Evolutionary conservation across 1,139 yeast species (phyloP).

Genomic region (Nadsonia starkeyi-henricii): DNA sequence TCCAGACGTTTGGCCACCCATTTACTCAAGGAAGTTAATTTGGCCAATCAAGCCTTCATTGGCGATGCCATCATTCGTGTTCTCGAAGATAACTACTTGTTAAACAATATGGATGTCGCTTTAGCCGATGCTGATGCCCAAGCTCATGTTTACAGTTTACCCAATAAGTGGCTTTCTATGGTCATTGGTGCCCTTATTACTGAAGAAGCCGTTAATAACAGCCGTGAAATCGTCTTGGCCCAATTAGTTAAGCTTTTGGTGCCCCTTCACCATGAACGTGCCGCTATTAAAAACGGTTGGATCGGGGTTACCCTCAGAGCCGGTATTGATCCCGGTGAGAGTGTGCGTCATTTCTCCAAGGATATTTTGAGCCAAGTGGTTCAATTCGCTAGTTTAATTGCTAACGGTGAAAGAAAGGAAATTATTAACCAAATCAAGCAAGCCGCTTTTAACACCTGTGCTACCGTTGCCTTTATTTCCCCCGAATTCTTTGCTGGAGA

Average conservation of each 20-base stretch:
- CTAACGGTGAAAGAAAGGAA: neutral
- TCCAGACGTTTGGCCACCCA: slow-evolving; percentile 11
- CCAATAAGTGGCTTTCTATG: neutral
- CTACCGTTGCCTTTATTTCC: slow-evolving; percentile 56
- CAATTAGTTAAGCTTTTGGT: slow-evolving; percentile 37
- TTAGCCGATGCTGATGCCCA: slow-evolving; percentile 18
- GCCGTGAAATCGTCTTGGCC: slow-evolving; percentile 20
- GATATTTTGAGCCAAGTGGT: slow-evolving; percentile 26
- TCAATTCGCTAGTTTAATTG: slow-evolving; percentile 8
- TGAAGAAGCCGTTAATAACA: neutral
- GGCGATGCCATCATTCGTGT: slow-evolving; percentile 29
- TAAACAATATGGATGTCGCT: slow-evolving; percentile 10
- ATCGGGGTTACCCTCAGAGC: slow-evolving; percentile 57
- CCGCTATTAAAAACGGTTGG: slow-evolving; percentile 50
- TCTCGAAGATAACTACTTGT: slow-evolving; percentile 10
- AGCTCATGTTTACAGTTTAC: neutral
- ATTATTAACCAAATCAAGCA: slow-evolving; percentile 11
- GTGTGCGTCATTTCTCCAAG: slow-evolving; percentile 33
- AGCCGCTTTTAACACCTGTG: slow-evolving; percentile 45
- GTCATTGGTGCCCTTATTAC: neutral
- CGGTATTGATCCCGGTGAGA: slow-evolving; percentile 47
- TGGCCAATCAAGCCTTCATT: slow-evolving; percentile 32
- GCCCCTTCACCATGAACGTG: slow-evolving; percentile 36
- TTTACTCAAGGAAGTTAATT: slow-evolving; percentile 14
- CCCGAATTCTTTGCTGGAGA: slow-evolving; percentile 31